Evolutionary conservation across 768 basidiomycete species (phyloP), one percentile per base, ranked within the genome.

Genomic region (Pleurotus eryngii): DNA sequence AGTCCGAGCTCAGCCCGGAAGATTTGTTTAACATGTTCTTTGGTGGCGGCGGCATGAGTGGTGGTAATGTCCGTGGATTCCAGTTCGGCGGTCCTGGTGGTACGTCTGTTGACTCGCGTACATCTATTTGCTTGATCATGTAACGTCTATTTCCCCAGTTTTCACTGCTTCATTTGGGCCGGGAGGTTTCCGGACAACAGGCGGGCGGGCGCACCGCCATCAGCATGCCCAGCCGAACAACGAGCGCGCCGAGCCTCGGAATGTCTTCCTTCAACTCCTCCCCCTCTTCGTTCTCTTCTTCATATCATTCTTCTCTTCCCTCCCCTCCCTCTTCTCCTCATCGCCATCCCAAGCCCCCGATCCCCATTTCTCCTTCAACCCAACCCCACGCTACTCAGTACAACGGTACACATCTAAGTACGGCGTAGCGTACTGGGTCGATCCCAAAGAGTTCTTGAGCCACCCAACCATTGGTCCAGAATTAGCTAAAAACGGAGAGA

Each of bases 1-100:
- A 91, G 11, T 85, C 84, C 55, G 95, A 98, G 72, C 76, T 98
- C 63, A 95, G 90, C 57, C 95, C 96, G 4, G 96, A 98, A 72
- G 96, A 98, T 58, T 68, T 98, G 56, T 98, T 98, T 77, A 96
- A 98, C 68, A 95, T 96, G 90, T 97, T 98, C 83, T 98, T 98
- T 69, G 93, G 93, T 15, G 89, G 89, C 20, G 79, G 81, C 1
- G 78, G 76, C 26, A 80, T 74, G n/a, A 74, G 69, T 56, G 81
- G 81, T 60, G 83, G 80, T 22, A 74, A 76, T 50, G 78, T 79
- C 5, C 71, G 72, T 37, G 72, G 73, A 30, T 82, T 85, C 68
- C 82, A 85, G n/a, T 54, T 54, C 24, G 77, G 81, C 9, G 80
- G 82, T 1, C 82, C 84, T 59, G 72, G 81, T 18, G 51, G 51